Base-by-base conservation (phyloP, 2,329 filamentous ascomycete genomes). In the Epichloe uncinata region DNA sequence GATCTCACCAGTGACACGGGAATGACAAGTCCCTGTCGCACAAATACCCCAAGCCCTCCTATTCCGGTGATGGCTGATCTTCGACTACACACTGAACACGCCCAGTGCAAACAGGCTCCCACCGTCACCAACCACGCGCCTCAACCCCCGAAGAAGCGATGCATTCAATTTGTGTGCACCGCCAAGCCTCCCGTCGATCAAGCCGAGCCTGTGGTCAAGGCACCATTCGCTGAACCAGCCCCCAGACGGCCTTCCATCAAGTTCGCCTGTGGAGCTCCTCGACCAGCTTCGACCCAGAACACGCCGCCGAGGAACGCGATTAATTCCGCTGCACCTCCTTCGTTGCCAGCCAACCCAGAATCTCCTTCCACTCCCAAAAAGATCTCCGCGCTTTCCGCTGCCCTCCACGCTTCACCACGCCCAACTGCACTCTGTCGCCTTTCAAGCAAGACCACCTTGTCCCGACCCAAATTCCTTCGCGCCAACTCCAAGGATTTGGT, bases 1-100 rank as follows among this genome's bases (percentile, higher is more conserved):
- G 91, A 96, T 56, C 74, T 97, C 51, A 96, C 89, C n/a, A 96
- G 90, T 66, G 93, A 96, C 61, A 93, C 87, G 51, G 90, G 87
- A 52, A 71, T 94, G 52, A 95, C 90, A 16, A 96, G 88, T 60
- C 89, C 91, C 41, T 85, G 87, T 15, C 77, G 88, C 50, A 87
- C 87, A 36, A 88, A 81, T 64, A 91, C 88, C 0, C 88, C 90
- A 1, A 97, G 91, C 61, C 91, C 93, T 16, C 88, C 88, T n/a
- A 73, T 84, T 3, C 81, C 81, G 4, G 74, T 81, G 16, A 71
- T 78, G 48, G 68, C 71, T 18, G 71, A 74, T 49, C 62, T 69
- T 7, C 69, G 66, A 26, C 55, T 75, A 35, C 62, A 68, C 41
- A 53, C 66, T 52, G 60, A 64, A 47, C 52, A 54, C 18, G 41